Base-by-base conservation (phyloP, 148 eudicot genomes). In the Diospyros lotus region DNA sequence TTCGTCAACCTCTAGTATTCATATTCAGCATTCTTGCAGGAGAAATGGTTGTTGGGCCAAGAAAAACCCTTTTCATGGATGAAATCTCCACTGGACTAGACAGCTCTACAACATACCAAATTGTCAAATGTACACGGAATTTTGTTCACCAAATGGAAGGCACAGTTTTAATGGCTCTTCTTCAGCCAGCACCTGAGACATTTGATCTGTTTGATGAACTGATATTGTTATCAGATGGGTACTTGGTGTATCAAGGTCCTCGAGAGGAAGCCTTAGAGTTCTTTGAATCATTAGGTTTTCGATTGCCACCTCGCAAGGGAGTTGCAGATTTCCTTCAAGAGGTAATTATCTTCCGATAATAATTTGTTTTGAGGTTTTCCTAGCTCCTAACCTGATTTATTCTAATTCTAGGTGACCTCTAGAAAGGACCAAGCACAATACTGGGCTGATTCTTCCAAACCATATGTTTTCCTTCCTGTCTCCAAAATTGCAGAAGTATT, bases 111-210 rank as follows among this genome's bases (percentile, higher is more conserved):
- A 91, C 98, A 40, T 90, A 72, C 79, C 94, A 94, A 59, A 91
- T 91, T 64, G 92, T 90, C 8, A 94, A 94, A 76, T 94, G 93
- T 77, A 9, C 84, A 53, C 67, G 84, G 80, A 86, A 91, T 76
- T 88, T 88, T 58, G 95, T 89, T 66, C 98, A 90, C 76, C 83
- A 79, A 58, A 90, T 92, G 90, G 93, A 94, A 76, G 98, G 83
- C 68, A 94, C 98, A 14, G 89, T 89, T 44, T 68, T 92, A 59
- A 89, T 92, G 92, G 92, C 98, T 73, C 96, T 94, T 79, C 97
- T 92, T 75, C 98, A 94, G 84, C 98, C 97, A 62, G 94, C 94
- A n/a, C 97, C 97, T 58, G 97, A 92, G 84, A 92, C 97, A 45
- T 92, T 86, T 73, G 91, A 92, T 46, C 86, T 89, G 53, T 92